Base-by-base conservation (phyloP, 2,329 filamentous ascomycete genomes). In the Cercospora zeae-maydis region DNA sequence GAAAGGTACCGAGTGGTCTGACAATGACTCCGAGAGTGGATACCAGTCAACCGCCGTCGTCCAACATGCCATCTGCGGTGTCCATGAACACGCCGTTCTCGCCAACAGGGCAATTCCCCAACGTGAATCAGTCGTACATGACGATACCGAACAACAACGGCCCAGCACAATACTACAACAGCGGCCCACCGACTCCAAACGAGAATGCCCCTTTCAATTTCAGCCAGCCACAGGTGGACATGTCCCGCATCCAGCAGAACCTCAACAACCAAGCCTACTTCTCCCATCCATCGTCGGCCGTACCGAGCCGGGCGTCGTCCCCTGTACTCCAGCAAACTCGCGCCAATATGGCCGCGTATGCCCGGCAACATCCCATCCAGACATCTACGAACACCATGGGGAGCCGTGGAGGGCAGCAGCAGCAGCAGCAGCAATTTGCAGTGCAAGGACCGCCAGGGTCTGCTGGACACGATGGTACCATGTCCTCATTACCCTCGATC, bases 1-100 rank as follows among this genome's bases (percentile, higher is more conserved):
- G 80, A 34, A 91, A 91, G 74, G 79, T 96, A 13, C 90, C 91
- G 0, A 86, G 84, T 16, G 87, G 85, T 14, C 77, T 96, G 69
- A 84, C 88, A 7, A 96, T 96, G 92, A 96, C 92, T 1, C 73
- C 73, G 27, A 86, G 86, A 60, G 80, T 95, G 36, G 90, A 95
- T 69, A 87, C 85, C 10, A 75, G 67, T 49, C 72, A 74, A 59
- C 65, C 70, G 11, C 70, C 72, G 14, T 67, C 68, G 4, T 68
- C 71, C 24, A 68, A 63, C 24, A 66, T 74, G 60, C 69, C 74
- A 31, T 72, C 70, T 19, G 69, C 67, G 10, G 63, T 71, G 19
- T 70, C 74, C 9, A 68, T 70, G 61, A 66, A 64, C 70, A 63
- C 71, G 62, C 66, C 72, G 30, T 80, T 81, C 66, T 77, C 80